Evolutionary conservation across 2,329 filamentous ascomycete species (phyloP), one percentile per base, ranked within the genome.

Genomic region (Sarocladiaceae sp.): DNA sequence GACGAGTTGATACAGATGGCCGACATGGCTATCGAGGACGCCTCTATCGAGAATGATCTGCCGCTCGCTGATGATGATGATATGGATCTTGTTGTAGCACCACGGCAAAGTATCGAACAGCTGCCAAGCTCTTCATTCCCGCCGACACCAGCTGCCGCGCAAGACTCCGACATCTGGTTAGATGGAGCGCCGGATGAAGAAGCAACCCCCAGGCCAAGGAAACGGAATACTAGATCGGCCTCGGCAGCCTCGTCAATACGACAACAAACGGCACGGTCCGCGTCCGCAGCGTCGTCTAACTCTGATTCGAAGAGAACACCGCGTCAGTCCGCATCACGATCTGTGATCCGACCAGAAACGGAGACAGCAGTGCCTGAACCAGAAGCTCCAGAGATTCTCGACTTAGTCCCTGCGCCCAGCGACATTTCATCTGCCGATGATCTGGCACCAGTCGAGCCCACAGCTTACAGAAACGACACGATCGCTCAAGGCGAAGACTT

Each of bases 401-500:
- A 50, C 25, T 54, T 64, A 37, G 59, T 60, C 3, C 57, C 61
- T 15, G 63, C 62, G 12, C 62, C 57, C 13, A 71, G 67, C 33
- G 67, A 71, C 33, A 54, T 57, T 17, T 71, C 67, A 6, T 69
- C 68, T 7, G 56, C 57, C 17, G 62, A 66, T 31, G 67, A 69
- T 48, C 64, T 54, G 18, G 44, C 5, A 8, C 44, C 26, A 10
- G 44, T 17, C 33, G 44, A 48, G 22, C 58, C 54, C 29, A 58
- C 49, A 47, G 61, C 57, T n/a, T 52, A 49, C 36, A 55, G 51
- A 40, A 67, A 70, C 28, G 68, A 78, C 48, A 77, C 71, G 0
- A 70, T 77, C 44, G 69, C 71, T 3, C 71, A 77, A n/a, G 73
- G 68, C 15, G 79, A 82, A 54, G 76, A 77, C 35, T 82, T 82